Percentiles rank a stretch among this genome's conserved stretches.
These are phyloP conservation scores for Endocladia muricata DNA, from an alignment of 31 red algal species.

Conservation along the genomic window DNA sequence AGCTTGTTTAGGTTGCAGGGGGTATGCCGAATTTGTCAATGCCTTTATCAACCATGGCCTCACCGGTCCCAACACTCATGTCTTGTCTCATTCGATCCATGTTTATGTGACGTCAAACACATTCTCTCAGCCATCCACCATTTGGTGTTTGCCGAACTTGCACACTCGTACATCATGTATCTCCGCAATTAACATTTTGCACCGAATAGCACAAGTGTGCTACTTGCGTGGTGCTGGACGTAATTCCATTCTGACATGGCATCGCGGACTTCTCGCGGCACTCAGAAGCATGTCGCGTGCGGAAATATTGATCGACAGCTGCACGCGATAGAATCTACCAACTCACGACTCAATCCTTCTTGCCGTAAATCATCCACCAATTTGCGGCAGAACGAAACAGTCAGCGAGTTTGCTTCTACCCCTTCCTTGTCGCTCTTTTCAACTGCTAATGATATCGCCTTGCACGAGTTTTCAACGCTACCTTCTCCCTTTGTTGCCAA, in stretches of 20 bases:
- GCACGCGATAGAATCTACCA: background rate
- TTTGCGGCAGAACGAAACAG: constrained; percentile 4
- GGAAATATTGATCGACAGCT: constrained; percentile 16
- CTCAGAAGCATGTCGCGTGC: constrained; percentile 11
- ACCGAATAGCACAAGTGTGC: background rate
- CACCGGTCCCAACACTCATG: background rate
- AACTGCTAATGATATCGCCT: constrained; percentile 17
- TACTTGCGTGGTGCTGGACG: background rate
- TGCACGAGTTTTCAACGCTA: constrained; percentile 22
- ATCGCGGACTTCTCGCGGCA: background rate
- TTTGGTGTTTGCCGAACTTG: background rate
- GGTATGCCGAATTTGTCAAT: background rate
- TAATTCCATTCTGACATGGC: background rate
- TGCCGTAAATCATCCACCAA: constrained; percentile 23
- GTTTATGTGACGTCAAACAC: background rate
- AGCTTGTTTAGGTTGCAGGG: background rate
- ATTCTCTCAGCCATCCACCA: background rate
- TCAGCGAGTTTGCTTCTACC: background rate
- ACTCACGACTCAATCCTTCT: constrained; percentile 25
- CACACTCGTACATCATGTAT: background rate
- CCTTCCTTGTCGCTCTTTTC: constrained; percentile 38
- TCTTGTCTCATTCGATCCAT: background rate
- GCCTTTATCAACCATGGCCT: background rate
- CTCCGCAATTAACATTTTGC: background rate
- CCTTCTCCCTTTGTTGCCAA: constrained; percentile 27